Evolutionary conservation across 768 basidiomycete genomes (phyloP).

Genomic region (Hydnum rufescens): DNA sequence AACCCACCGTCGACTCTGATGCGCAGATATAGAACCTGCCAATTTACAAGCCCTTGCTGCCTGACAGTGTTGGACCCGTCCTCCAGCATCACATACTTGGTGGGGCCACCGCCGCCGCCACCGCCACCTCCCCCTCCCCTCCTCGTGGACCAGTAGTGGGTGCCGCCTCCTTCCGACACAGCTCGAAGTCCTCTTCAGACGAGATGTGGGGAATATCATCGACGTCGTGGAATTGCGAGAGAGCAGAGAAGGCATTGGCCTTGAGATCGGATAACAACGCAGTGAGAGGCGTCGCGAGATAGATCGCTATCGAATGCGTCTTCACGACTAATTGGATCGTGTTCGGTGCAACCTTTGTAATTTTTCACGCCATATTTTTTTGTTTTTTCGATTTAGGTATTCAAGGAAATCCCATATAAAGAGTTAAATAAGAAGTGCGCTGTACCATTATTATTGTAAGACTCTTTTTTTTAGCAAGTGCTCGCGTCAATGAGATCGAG

Average conservation of each 20-base stretch:
- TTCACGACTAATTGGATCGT: slow-evolving; percentile 4
- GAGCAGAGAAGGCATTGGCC: slow-evolving; percentile 3
- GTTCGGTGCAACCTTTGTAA: not conserved
- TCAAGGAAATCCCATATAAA: not conserved
- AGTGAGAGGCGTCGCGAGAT: slow-evolving; percentile 2
- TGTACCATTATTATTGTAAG: not conserved
- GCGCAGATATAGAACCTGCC: not conserved
- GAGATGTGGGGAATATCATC: not conserved
- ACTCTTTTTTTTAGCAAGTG: not conserved
- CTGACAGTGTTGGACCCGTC: too few species aligned
- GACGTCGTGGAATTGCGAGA: slow-evolving; percentile 3
- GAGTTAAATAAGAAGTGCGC: not conserved
- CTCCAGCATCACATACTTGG: too few species aligned
- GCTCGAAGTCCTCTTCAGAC: not conserved
- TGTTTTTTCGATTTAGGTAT: not conserved
- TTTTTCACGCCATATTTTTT: not conserved
- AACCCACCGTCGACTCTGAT: not conserved
- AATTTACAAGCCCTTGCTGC: not conserved
- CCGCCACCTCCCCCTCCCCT: too few species aligned
- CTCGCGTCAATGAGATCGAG: not conserved
- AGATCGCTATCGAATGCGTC: slow-evolving; percentile 3
- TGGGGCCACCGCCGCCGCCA: too few species aligned
- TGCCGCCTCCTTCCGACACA: not conserved
- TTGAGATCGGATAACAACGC: not conserved
- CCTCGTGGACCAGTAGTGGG: not conserved